These are phyloP conservation scores for Pascua sp. DNA, from an alignment of 1,284 basidiomycete genomes.

Conservation along the genomic window DNA sequence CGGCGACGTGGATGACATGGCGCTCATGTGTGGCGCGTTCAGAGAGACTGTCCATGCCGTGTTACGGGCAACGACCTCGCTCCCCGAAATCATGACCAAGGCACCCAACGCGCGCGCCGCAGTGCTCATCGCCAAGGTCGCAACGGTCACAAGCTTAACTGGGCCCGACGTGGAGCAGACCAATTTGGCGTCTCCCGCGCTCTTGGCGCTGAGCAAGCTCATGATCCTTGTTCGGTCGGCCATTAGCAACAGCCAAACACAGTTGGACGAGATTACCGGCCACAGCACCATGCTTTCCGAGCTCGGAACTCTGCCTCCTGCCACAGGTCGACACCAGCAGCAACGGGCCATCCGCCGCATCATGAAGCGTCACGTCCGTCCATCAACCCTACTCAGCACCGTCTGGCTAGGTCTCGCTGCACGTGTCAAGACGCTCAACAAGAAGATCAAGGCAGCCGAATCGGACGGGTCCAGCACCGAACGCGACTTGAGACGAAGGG, in stretches of 20 bases:
- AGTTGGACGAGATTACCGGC: constrained; percentile 13
- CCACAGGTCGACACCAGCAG: constrained; percentile 43
- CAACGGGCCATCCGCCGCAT: constrained; percentile 39
- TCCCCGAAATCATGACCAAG: constrained; percentile 21
- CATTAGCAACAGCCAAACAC: constrained; percentile 12
- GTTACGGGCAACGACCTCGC: constrained; percentile 6
- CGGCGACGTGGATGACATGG: constrained; percentile 32
- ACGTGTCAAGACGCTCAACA: constrained; percentile 23
- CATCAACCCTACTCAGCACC: constrained; percentile 19
- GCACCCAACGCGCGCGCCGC: constrained; percentile 26
- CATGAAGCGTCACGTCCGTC: constrained; percentile 20
- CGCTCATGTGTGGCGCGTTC: constrained; percentile 27
- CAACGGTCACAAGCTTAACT: constrained; percentile 24
- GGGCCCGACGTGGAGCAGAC: constrained; percentile 37
- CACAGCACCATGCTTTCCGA: constrained; percentile 26
- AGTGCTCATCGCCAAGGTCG: constrained; percentile 27
- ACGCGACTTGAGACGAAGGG: constrained; percentile 25
- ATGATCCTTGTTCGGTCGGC: constrained; percentile 24
- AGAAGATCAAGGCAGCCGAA: constrained; percentile 32
- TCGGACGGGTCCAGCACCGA: constrained; percentile 17
- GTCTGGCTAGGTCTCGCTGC: constrained; percentile 32
- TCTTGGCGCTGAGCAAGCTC: constrained; percentile 28
- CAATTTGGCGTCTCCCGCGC: constrained; percentile 22
- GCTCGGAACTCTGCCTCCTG: constrained; percentile 27
- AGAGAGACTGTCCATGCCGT: constrained; percentile 24